phyloP scores from a whole-genome alignment of 2,329 filamentous ascomycete species.

The Pseudonectria buxi region DNA sequence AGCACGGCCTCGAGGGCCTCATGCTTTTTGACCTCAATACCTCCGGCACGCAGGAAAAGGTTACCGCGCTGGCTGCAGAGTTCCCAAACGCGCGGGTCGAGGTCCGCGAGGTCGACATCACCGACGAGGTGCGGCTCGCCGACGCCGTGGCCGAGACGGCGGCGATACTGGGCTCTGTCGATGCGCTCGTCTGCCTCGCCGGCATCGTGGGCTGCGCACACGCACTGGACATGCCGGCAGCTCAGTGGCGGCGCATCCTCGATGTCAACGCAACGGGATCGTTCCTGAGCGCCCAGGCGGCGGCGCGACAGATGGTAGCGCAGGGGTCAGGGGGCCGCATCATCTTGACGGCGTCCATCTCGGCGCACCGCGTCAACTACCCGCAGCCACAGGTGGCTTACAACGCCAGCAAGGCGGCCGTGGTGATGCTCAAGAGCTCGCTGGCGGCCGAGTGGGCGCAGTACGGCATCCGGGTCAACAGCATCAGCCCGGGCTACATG shows the following conservation, averaged over 20 bases:
- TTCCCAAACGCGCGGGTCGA: constrained; percentile 11
- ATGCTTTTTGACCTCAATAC: constrained; percentile 54
- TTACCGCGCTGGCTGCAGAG: constrained; percentile 4
- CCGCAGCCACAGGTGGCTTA: constrained; percentile 68
- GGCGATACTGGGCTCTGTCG: constrained; percentile 6
- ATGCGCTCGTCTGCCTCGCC: constrained; percentile 11
- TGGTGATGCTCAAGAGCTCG: constrained; percentile 55
- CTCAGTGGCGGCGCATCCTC: constrained; percentile 56
- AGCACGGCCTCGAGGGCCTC: constrained; percentile 56
- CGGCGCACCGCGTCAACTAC: constrained; percentile 61
- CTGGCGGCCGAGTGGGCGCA: constrained; percentile 55
- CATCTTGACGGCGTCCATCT: constrained; percentile 61
- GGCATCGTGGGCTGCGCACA: constrained; percentile 57
- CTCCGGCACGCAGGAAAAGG: constrained; percentile 19
- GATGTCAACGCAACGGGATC: constrained; percentile 67
- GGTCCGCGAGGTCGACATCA: constrained; percentile 8
- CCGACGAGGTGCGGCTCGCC: constrained; percentile 6
- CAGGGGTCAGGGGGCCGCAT: constrained; percentile 52
- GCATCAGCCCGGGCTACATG: constrained; percentile 67
- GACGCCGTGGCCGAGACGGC: constrained; percentile 5
- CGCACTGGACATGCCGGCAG: constrained; percentile 51
- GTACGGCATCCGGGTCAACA: constrained; percentile 65
- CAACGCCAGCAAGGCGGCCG: constrained; percentile 63
- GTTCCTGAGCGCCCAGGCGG: constrained; percentile 64
- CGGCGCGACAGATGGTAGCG: constrained; percentile 45